Conservation (phyloP, 73 alveolate species). For the Stentor roeselii region DNA sequence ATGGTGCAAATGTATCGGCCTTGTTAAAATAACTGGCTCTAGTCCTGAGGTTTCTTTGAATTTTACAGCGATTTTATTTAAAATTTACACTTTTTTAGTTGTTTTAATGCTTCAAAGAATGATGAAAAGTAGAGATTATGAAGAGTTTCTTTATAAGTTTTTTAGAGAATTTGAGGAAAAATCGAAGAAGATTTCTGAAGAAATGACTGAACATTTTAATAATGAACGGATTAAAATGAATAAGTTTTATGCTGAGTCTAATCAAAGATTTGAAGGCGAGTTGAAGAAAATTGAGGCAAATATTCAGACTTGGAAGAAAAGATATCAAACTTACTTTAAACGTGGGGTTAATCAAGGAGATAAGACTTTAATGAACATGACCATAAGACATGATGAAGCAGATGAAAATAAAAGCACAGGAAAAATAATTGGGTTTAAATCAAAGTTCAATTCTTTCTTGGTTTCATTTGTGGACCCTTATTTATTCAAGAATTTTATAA, state of each 20-base stretch:
- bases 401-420: background rate
- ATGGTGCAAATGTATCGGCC: background rate
- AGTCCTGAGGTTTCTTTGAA: no score
- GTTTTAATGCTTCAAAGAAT: background rate
- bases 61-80: background rate
- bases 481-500: background rate
- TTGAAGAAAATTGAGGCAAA: background rate
- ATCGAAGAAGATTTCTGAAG: background rate
- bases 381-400: background rate
- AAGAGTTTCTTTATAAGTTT: background rate
- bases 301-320: background rate
- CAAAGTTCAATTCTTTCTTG: background rate
- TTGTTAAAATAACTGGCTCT: background rate
- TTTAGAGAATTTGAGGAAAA: background rate
- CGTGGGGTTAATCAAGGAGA: background rate
- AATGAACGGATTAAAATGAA: conserved; percentile 7
- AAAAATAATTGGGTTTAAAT: background rate
- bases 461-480: background rate
- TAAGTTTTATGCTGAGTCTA: background rate
- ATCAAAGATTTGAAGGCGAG: background rate
- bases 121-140: conserved; percentile 21
- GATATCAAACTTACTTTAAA: background rate
- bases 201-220: conserved; percentile 17
- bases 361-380: background rate
- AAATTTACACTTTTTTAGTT: background rate